Percentiles rank a stretch among this genome's conserved stretches.
phyloP scores from a whole-genome alignment of 257 asterid species.

The Osmanthus fragrans region DNA sequence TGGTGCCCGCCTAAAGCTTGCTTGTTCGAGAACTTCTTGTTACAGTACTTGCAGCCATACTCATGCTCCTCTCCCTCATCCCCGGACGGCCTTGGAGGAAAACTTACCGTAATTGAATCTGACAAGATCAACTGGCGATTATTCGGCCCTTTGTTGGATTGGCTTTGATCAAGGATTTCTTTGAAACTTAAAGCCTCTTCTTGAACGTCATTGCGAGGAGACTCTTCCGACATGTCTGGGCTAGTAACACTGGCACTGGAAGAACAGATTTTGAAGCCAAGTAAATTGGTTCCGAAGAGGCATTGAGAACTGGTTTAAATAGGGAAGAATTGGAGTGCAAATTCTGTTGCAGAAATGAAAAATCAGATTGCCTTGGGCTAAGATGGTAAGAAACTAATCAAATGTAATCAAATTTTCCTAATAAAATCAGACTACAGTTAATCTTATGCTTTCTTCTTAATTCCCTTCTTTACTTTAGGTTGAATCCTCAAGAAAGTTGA shows the following conservation, averaged over 20 bases:
- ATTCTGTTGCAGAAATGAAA: background rate
- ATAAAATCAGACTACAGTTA: background rate
- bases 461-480: conserved; percentile 4
- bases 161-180: background rate
- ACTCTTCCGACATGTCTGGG: background rate
- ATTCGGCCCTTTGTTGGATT: too few relatives aligned
- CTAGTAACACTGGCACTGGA: background rate
- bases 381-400: conserved; percentile 16
- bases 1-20: conserved; percentile 48
- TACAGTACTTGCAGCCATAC: conserved; percentile 35
- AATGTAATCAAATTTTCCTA: conserved; percentile 3
- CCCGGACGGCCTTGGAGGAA: background rate
- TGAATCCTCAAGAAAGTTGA: background rate
- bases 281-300: background rate
- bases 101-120: background rate
- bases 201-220: background rate
- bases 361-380: conserved; percentile 12
- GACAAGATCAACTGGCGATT: background rate
- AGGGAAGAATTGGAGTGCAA: background rate
- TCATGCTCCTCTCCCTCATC: background rate
- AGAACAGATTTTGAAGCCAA: background rate
- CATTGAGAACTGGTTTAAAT: background rate
- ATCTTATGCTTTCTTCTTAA: conserved; percentile 7
- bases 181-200: background rate
- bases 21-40: conserved; percentile 33